Evolutionary conservation across 345 rosid species (phyloP), one percentile per base, ranked within the genome.

Genomic region (Abelmoschus esculentus): DNA sequence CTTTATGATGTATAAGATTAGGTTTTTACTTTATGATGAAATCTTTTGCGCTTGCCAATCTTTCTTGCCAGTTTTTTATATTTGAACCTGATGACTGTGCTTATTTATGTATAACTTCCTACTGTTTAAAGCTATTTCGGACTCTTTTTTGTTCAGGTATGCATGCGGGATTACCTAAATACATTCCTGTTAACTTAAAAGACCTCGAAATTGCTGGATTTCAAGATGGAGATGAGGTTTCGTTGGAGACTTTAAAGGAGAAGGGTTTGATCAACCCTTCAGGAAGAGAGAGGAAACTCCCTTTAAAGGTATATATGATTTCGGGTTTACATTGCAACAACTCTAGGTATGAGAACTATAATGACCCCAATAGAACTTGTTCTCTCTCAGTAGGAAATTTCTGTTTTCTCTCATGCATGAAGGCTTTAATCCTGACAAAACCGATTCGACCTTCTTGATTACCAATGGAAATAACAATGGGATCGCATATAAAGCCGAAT

Each of bases 261-360:
- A 95, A 83, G 79, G 86, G 93, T 63, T 80, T 95, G 81, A 95
- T 95, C 67, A 95, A 95, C 69, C 99, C 97, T 60, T 89, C 99
- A 26, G 97, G 99, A 75, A 87, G 97, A 73, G 99, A 95, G 84
- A 84, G 93, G 79, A 89, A 71, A 70, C 97, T 95, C 15, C 96
- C 99, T 70, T 69, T 91, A 17, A 95, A 91, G 99, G 99, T 91
- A 75, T 11, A 3, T 42, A 28, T 46, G 28, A 55, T 40, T 28
- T 60, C n/a, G 64, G 17, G 36, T 26, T 40, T 19, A 18, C 7
- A 14, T 15, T 17, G 4, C n/a, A 19, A 58, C 26, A 28, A 50
- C 15, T 28, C 28, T 4, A 66, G 29, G 58, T 18, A 28, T 66
- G 57, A 28, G 58, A 54, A 6, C 5, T 54, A 7, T 53, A 17